phyloP scores from a whole-genome alignment of 495 filamentous ascomycete species.

The Talaromyces ruber region DNA sequence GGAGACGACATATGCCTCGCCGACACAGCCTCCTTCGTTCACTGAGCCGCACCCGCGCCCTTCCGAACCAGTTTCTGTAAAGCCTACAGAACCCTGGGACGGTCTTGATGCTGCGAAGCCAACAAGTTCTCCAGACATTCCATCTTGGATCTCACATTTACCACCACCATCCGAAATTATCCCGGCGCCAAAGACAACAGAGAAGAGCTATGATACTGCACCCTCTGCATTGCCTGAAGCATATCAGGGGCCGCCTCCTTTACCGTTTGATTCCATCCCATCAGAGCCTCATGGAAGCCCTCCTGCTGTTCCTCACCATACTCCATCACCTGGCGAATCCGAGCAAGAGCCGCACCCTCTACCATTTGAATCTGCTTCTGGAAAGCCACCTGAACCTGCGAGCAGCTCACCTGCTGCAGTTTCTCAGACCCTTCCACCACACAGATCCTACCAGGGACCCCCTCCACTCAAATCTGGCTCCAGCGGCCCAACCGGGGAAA shows the following conservation, averaged over 20 bases:
- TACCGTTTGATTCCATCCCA: background rate
- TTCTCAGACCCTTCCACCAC: background rate
- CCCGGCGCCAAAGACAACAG: background rate
- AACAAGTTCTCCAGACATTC: background rate
- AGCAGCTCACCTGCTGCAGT: background rate
- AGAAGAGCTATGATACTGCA: background rate
- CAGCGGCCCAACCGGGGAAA: background rate
- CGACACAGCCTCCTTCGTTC: background rate
- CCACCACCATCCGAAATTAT: background rate
- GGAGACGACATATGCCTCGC: background rate
- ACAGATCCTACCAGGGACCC: background rate
- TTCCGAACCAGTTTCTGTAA: background rate
- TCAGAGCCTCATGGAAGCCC: background rate
- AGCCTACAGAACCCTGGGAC: background rate
- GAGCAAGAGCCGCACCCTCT: background rate
- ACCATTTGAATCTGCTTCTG: background rate
- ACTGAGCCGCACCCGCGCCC: background rate
- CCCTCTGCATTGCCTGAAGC: background rate
- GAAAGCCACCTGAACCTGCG: background rate
- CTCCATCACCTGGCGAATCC: background rate
- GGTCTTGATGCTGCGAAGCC: background rate
- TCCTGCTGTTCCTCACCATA: background rate
- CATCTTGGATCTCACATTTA: background rate
- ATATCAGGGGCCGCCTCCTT: background rate
- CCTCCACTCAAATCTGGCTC: background rate